A percentile compares a stretch with the other conserved stretches of the same genome.
Conservation (phyloP, 1,284 basidiomycete genomes). For the Leccinum variabile region DNA sequence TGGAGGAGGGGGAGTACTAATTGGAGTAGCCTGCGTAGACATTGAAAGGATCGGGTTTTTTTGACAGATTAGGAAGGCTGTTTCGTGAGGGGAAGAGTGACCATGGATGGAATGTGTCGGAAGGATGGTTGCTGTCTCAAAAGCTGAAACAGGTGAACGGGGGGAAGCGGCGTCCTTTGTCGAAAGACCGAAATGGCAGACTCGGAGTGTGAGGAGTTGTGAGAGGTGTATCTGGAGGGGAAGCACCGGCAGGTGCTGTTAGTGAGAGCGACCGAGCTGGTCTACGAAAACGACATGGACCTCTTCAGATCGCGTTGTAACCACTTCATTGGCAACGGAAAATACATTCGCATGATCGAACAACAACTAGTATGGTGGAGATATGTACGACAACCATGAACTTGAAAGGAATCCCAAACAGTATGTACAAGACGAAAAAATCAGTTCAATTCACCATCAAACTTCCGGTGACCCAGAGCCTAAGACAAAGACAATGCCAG, state of each 20-base stretch:
- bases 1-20: conserved; percentile 44
- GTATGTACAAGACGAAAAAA: no score
- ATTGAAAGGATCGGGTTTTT: conserved; percentile 52
- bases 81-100: conserved; percentile 31
- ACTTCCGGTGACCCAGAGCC: no score
- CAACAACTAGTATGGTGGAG: no score
- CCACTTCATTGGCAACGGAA: no score
- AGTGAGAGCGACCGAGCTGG: conserved; percentile 45
- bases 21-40: conserved; percentile 61
- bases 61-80: conserved; percentile 27
- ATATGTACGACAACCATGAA: no score
- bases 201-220: conserved; percentile 46
- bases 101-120: conserved; percentile 40
- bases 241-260: conserved; percentile 46
- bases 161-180: conserved; percentile 27
- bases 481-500: no score
- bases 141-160: conserved; percentile 44
- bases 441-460: no score
- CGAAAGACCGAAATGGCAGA: conserved; percentile 39
- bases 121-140: conserved; percentile 48
- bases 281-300: conserved; percentile 77
- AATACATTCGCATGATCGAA: no score
- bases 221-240: conserved; percentile 52
- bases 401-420: no score
- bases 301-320: no score